Percentiles rank a stretch among this genome's conserved stretches.
Evolutionary conservation across 306 rosid species (phyloP).

Genomic region (Lagenaria siceraria): DNA sequence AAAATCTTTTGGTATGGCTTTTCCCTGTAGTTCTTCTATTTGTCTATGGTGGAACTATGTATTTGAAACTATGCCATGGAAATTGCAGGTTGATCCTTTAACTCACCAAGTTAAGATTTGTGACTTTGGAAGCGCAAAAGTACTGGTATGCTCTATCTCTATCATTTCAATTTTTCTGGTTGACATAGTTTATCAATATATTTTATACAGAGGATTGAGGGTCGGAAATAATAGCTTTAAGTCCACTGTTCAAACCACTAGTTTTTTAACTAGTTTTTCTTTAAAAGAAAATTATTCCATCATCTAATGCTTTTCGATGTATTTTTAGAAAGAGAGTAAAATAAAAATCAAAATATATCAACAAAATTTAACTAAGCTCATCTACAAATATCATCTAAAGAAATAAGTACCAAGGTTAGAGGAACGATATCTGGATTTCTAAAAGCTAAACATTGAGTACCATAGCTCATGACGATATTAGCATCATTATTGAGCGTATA

Average conservation of each 20-base stretch:
- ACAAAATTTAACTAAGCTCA: neutral
- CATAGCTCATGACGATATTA: neutral
- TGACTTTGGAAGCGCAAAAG: constrained; percentile 96
- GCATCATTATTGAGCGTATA: neutral
- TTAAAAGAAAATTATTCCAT: neutral
- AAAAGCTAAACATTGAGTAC: neutral
- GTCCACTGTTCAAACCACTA: neutral
- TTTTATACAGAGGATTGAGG: neutral
- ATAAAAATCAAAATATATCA: neutral
- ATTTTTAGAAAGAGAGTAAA: neutral
- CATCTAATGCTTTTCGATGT: neutral
- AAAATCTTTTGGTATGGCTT: constrained; percentile 72
- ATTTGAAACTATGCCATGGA: constrained; percentile 5
- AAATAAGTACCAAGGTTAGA: neutral
- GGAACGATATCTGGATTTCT: neutral
- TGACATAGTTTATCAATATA: neutral
- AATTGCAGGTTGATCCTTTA: constrained; percentile 69
- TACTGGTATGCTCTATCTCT: constrained; percentile 48
- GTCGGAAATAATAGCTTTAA: neutral
- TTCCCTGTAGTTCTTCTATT: neutral
- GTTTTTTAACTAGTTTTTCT: neutral
- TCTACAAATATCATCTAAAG: neutral
- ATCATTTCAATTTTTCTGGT: neutral
- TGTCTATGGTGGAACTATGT: neutral
- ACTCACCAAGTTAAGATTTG: constrained; percentile 93